Conservation (phyloP, 352 stramenopile genomes). For the Globisporangium heterothallicum region DNA sequence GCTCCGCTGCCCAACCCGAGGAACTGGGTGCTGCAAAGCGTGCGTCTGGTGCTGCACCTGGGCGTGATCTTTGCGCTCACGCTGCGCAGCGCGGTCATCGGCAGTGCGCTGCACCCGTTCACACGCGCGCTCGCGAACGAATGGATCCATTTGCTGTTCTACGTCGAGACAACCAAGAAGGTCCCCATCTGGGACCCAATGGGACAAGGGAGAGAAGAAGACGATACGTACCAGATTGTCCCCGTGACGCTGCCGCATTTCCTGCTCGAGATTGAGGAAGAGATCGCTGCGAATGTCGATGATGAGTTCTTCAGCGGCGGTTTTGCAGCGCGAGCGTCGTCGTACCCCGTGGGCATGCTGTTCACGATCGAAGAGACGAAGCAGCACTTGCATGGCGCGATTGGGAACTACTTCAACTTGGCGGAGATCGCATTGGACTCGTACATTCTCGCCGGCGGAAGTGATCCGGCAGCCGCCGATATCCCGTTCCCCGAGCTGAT, state of each 20-base stretch:
- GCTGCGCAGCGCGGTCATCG: conserved; percentile 39
- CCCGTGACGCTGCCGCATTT: conserved; percentile 55
- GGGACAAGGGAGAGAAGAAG: neutral
- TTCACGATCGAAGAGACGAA: conserved; percentile 72
- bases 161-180: conserved; percentile 36
- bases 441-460: conserved; percentile 32
- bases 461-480: conserved; percentile 4
- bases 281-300: conserved; percentile 57
- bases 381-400: conserved; percentile 55
- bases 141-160: conserved; percentile 70
- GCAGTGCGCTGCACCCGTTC: conserved; percentile 46
- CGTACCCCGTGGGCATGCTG: conserved; percentile 51
- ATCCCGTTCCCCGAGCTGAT: conserved; percentile 43
- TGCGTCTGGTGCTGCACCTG: conserved; percentile 38
- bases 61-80: conserved; percentile 36
- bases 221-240: conserved; percentile 10
- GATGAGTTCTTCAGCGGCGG: conserved; percentile 55
- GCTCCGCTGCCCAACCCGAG: neutral
- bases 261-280: conserved; percentile 55
- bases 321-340: conserved; percentile 45
- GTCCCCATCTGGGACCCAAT: conserved; percentile 7
- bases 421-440: conserved; percentile 45
- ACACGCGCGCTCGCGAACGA: conserved; percentile 56
- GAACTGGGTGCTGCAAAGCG: conserved; percentile 13
- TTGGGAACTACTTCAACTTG: conserved; percentile 60